Conservation (phyloP, 1,284 basidiomycete species). For the Irpex lacteus region DNA sequence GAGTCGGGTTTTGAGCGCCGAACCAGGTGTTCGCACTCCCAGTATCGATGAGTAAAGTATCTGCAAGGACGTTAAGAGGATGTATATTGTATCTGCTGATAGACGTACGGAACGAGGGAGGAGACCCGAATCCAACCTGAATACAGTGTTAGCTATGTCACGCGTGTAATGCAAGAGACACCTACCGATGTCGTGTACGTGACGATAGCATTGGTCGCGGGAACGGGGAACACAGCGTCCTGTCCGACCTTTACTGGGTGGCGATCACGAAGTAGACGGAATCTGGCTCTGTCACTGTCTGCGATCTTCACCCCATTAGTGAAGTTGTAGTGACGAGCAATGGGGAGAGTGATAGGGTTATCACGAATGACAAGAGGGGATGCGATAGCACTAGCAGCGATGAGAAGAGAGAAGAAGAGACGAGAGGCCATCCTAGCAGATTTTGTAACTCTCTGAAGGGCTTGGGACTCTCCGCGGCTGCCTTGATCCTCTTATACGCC, state of each 20-base stretch:
- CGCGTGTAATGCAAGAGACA: background rate
- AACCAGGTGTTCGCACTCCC: constrained; percentile 62
- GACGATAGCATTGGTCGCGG: constrained; percentile 10
- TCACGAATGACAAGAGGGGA: constrained; percentile 8
- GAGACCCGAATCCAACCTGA: background rate
- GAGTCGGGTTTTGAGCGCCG: constrained; percentile 47
- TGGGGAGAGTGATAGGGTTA: constrained; percentile 9
- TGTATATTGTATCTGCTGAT: background rate
- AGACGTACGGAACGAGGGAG: background rate
- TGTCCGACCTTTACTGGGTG: background rate
- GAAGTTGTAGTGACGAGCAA: constrained; percentile 11
- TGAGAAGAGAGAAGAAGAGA: background rate
- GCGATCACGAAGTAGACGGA: constrained; percentile 3
- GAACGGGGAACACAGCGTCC: background rate
- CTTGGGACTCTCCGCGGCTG: too few species aligned
- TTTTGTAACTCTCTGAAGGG: too few species aligned
- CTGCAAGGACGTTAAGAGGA: constrained; percentile 10
- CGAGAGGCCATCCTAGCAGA: too few species aligned
- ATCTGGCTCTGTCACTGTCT: constrained; percentile 14
- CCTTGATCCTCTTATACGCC: too few species aligned
- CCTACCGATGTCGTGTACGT: constrained; percentile 14
- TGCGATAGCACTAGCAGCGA: constrained; percentile 1
- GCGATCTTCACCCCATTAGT: constrained; percentile 4
- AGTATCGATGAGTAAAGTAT: constrained; percentile 26
- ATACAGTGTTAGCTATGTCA: background rate